phyloP scores from a whole-genome alignment of 306 rosid genomes.

The Begonia masoniana region DNA sequence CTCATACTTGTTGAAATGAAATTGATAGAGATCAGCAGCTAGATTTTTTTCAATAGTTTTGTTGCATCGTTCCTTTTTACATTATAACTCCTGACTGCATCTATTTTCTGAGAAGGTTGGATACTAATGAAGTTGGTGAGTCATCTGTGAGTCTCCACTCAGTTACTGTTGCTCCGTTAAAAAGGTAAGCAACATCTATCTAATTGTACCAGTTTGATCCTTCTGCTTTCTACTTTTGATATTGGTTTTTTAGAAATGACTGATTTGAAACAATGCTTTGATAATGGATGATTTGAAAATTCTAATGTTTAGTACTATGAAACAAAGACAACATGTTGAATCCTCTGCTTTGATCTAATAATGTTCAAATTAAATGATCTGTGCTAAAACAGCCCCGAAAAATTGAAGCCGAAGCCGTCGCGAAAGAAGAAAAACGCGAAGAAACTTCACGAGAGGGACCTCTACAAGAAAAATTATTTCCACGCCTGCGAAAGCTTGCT shows the following conservation, averaged over 20 bases:
- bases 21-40: too few species aligned
- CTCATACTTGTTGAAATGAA: background rate
- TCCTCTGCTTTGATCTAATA: too few species aligned
- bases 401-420: slow-evolving; percentile 41
- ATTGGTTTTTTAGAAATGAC: background rate
- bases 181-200: slow-evolving; percentile 35
- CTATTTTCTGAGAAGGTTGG: slow-evolving; percentile 30
- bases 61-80: background rate
- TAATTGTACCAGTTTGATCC: background rate
- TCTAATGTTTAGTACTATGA: too few species aligned
- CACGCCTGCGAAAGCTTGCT: slow-evolving; percentile 80
- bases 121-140: slow-evolving; percentile 27
- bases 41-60: too few species aligned
- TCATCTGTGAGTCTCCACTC: slow-evolving; percentile 29
- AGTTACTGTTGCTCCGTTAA: slow-evolving; percentile 46
- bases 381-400: slow-evolving; percentile 49
- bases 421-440: slow-evolving; percentile 36
- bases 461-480: slow-evolving; percentile 50
- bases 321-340: too few species aligned
- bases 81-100: slow-evolving; percentile 11
- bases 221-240: background rate
- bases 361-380: too few species aligned
- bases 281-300: too few species aligned
- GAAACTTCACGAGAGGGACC: slow-evolving; percentile 52
- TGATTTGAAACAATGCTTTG: too few species aligned